Evolutionary conservation across 129 eudicot genomes (phyloP), one percentile per base, ranked within the genome.

Genomic region (Pulicaria dysenterica): DNA sequence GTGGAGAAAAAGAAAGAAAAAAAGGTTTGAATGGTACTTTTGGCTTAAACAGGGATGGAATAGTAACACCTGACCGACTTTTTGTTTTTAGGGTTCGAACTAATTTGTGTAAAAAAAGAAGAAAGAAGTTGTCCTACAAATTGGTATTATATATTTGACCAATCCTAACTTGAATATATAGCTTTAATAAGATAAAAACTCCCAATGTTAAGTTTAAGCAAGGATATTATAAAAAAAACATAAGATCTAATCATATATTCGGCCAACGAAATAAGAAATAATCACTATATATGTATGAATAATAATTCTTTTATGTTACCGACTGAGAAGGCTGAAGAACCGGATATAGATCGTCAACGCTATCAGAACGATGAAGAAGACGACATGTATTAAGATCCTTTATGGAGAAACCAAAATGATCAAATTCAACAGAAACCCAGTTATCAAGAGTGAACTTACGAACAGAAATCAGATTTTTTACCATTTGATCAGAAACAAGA

Each of bases 51-150:
- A 76, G 74, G 60, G 49, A 14, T 17, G 43, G 40, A 77, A 78
- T 44, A 78, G 82, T 78, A 43, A 53, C 73, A 62, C 72, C 80
- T 78, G 82, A 78, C 77, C 77, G 45, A 62, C 53, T 49, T 70
- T 78, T 70, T 78, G 77, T 63, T 78, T 77, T 78, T 78, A 78
- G 82, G 82, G 82, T 71, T 78, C 56, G 70, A 78, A 63, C 77
- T 70, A 65, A 49, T 67, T 76, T 40, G 8, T 53, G 10, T 53
- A 39, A 58, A 38, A 60, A 73, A 9, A 17, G 6, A 15, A 8
- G 3, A 36, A 49, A 24, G 31, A 24, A 24, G 31, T 24, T 40
- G 50, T 54, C 48, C 58, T 75, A 42, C 43, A 48, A 40, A 59
- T 61, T 34, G 67, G 58, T 50, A 65, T 64, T 55, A n/a, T n/a